These are phyloP conservation scores for Corymbia calophylla DNA, from an alignment of 441 rosid species.

Conservation along the genomic window DNA sequence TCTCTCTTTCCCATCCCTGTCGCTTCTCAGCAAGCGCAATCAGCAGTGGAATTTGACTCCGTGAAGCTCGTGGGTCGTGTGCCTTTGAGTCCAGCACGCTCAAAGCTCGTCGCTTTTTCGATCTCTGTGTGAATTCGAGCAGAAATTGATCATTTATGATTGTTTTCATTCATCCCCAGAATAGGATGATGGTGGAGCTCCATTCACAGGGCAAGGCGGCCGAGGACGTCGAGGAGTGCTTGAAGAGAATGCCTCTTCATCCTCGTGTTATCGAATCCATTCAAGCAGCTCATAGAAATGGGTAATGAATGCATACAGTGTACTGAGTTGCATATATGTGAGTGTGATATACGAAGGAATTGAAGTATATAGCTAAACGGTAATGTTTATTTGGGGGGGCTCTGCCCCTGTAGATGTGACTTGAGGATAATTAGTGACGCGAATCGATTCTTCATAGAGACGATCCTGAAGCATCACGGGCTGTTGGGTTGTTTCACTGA, in stretches of 20 bases:
- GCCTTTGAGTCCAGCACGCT: background rate
- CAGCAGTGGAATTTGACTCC: background rate
- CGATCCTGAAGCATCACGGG: slow-evolving; percentile 57
- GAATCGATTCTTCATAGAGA: slow-evolving; percentile 69
- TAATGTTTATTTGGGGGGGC: background rate
- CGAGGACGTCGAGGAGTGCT: slow-evolving; percentile 53
- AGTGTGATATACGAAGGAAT: background rate
- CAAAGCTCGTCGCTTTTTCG: background rate
- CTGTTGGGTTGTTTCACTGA: slow-evolving; percentile 61
- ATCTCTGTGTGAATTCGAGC: background rate
- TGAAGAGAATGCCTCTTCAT: slow-evolving; percentile 41
- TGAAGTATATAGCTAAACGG: background rate
- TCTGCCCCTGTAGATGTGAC: slow-evolving; percentile 44
- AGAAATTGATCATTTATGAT: background rate
- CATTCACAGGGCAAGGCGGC: slow-evolving; percentile 59
- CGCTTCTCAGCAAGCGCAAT: background rate
- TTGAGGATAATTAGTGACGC: slow-evolving; percentile 82
- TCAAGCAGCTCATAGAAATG: slow-evolving; percentile 45
- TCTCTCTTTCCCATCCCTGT: background rate
- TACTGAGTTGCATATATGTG: background rate
- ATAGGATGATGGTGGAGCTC: slow-evolving; percentile 87
- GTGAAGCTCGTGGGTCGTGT: background rate
- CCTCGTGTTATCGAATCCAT: slow-evolving; percentile 40
- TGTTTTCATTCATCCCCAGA: slow-evolving; percentile 22
- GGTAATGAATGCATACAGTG: slow-evolving; percentile 19